phyloP scores from a whole-genome alignment of 2,329 filamentous ascomycete genomes.

The Apiospora kogelbergensis region DNA sequence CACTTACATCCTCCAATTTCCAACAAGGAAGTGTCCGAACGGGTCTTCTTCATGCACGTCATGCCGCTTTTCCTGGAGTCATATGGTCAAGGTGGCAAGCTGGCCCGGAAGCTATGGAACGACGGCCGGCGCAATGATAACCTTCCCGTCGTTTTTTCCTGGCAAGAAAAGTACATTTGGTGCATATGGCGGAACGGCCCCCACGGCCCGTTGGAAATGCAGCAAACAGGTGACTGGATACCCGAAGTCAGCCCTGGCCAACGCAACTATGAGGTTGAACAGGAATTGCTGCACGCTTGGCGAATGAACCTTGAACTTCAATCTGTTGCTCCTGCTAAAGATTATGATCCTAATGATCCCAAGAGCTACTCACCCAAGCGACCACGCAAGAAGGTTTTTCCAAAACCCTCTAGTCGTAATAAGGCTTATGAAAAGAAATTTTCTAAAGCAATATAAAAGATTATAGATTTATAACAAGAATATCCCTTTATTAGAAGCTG shows the following conservation, averaged over 20 bases:
- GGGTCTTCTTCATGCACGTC: neutral
- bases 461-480: too few relatives aligned
- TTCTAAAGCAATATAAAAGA: too few relatives aligned
- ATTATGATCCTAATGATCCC: too few relatives aligned
- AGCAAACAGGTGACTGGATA: neutral
- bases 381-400: too few relatives aligned
- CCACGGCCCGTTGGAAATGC: neutral
- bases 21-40: neutral
- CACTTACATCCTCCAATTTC: neutral
- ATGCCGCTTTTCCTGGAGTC: conserved; percentile 2
- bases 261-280: neutral
- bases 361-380: too few relatives aligned
- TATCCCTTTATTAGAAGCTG: too few relatives aligned
- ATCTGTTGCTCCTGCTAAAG: too few relatives aligned
- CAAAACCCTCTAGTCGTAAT: too few relatives aligned
- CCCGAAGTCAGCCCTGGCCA: neutral
- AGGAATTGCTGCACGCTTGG: neutral
- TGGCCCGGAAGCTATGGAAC: neutral
- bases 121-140: neutral
- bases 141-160: conserved; percentile 5
- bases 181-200: conserved; percentile 7
- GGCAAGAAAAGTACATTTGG: conserved; percentile 4
- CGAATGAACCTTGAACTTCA: too few relatives aligned
- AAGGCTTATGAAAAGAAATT: too few relatives aligned
- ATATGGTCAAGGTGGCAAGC: neutral